Percentiles rank a stretch among this genome's conserved stretches.
phyloP scores from a whole-genome alignment of 176 grass and related monocot genomes.

The Lolium rigidum region DNA sequence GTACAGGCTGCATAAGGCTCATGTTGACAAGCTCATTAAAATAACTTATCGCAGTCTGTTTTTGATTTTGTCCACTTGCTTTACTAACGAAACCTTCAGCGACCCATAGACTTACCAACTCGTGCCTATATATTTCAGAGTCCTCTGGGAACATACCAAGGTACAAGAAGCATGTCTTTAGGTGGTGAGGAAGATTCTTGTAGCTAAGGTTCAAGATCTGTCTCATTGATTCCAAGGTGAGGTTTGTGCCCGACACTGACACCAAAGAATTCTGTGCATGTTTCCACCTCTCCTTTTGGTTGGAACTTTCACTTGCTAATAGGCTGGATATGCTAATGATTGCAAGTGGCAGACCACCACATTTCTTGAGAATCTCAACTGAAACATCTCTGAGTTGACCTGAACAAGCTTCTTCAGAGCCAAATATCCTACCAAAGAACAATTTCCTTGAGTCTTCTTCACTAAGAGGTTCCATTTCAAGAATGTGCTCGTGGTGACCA shows the following conservation, averaged over 20 bases:
- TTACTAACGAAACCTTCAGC: background rate
- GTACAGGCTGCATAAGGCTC: conserved; percentile 1
- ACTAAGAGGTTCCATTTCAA: conserved; percentile 15
- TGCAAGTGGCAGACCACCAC: conserved; percentile 17
- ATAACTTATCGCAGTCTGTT: background rate
- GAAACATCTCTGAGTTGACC: conserved; percentile 16
- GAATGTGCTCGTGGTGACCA: background rate
- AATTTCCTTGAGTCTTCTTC: conserved; percentile 20
- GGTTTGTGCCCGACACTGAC: conserved; percentile 15
- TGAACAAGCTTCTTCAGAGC: conserved; percentile 13
- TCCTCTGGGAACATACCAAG: conserved; percentile 23
- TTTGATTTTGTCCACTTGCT: background rate
- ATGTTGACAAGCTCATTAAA: conserved; percentile 21
- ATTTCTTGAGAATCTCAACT: conserved; percentile 20
- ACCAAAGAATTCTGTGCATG: background rate
- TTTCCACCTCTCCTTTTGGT: conserved; percentile 18
- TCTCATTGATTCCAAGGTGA: conserved; percentile 16
- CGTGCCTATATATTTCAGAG: background rate
- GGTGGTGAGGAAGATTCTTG: conserved; percentile 22
- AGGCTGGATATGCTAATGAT: conserved; percentile 22
- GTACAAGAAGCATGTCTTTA: conserved; percentile 23
- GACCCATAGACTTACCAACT: background rate
- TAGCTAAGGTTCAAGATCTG: conserved; percentile 28
- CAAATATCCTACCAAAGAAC: conserved; percentile 6
- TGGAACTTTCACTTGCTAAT: background rate